Evolutionary conservation across 2,329 filamentous ascomycete genomes (phyloP).

Genomic region (Zarea fungicola): DNA sequence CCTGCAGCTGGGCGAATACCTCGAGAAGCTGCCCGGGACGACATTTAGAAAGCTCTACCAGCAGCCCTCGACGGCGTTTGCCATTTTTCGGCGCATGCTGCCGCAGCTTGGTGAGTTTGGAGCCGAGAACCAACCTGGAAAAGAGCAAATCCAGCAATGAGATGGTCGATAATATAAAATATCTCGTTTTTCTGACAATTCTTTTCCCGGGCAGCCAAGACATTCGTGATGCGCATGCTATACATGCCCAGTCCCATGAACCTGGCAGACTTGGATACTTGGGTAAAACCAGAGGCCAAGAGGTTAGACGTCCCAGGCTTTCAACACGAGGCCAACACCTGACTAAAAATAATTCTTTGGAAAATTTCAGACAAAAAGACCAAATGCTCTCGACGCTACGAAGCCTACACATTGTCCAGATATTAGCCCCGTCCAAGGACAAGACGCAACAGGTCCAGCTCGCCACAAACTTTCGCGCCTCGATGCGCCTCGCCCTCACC

Average conservation of each 20-base stretch:
- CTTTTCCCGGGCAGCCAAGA: slow-evolving; percentile 66
- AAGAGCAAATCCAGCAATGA: too few species aligned
- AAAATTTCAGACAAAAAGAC: slow-evolving; percentile 62
- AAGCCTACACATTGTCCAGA: slow-evolving; percentile 78
- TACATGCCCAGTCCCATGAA: slow-evolving; percentile 81
- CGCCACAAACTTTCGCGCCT: slow-evolving; percentile 75
- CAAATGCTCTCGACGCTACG: slow-evolving; percentile 76
- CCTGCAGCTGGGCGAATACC: slow-evolving; percentile 74
- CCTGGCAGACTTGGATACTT: slow-evolving; percentile 75
- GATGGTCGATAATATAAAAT: too few species aligned
- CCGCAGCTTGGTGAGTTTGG: slow-evolving; percentile 72
- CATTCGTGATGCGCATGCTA: slow-evolving; percentile 89
- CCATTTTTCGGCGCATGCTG: slow-evolving; percentile 95
- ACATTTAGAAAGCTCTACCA: slow-evolving; percentile 91
- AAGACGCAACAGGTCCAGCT: slow-evolving; percentile 68
- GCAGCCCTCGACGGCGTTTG: slow-evolving; percentile 90
- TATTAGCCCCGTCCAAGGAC: slow-evolving; percentile 55
- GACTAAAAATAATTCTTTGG: neutral
- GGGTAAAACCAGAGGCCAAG: slow-evolving; percentile 66
- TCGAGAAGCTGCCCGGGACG: slow-evolving; percentile 83
- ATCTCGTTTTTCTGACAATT: neutral
- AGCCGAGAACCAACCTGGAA: neutral
- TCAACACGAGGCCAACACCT: neutral
- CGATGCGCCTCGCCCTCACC: slow-evolving; percentile 79
- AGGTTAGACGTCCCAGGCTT: slow-evolving; percentile 21